Base-by-base conservation (phyloP, 768 basidiomycete species). In the Hirschioporus abietinus region DNA sequence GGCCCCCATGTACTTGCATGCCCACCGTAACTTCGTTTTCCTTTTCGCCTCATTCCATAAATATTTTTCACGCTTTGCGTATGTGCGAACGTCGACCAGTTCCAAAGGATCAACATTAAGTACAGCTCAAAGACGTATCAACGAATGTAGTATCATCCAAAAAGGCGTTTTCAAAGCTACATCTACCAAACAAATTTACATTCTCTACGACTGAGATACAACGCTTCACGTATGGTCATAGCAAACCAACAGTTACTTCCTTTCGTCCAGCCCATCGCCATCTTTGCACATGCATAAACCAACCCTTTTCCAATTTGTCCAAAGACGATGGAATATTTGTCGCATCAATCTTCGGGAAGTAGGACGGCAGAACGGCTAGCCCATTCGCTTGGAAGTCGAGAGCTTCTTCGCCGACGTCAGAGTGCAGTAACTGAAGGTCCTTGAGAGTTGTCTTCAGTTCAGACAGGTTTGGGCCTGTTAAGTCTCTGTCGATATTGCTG, bases 1-100 rank as follows among this genome's bases (percentile, higher is more conserved):
- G 60, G 42, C 42, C 42, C 42, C 60, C 60, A 61, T 61, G 60
- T 61, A 61, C 60, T 34, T 25, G 25, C 60, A 61, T 61, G 60
- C 60, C 5, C 60, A 61, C 60, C 60, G 24, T 34, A 61, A 25
- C 24, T 15, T 61, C 15, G 60, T 8, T 61, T 61, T 17, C 24
- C n/a, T 24, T 61, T 18, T 7, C 60, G 10, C 1, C 60, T 61
- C 25, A 61, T 3, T 15, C 6, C 42, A 52, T 30, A 30, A 52
- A 5, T 52, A 52, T 52, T 20, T 52, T 52, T 52, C 12, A 52
- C 20, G 30, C 30, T 30, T 30, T 30, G 42, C 42, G 20, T 52
- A 1, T 52, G 42, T 52, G 4, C 12, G 42, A 52, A 52, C 42
- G 12, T 12, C 42, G 12, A 2, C 15, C 5, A 24, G 60, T n/a